Base-by-base conservation (phyloP, 2,329 filamentous ascomycete species). In the Parascedosporium putredinis region DNA sequence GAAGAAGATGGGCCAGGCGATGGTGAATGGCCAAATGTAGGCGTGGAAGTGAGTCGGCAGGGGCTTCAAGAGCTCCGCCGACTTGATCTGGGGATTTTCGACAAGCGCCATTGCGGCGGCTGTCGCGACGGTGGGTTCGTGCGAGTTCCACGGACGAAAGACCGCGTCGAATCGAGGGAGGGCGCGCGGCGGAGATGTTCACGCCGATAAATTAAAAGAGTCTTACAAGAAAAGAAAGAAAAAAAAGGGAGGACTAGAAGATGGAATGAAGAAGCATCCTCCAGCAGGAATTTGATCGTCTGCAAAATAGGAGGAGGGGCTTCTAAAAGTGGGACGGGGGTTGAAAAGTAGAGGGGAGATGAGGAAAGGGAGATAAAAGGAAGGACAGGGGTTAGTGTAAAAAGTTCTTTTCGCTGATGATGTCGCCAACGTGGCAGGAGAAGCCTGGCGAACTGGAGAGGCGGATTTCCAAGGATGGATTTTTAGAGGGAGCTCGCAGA, bases 1-100 rank as follows among this genome's bases (percentile, higher is more conserved):
- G 56, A 95, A 79, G 68, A 97, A 97, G 59, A 86, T 71, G 48
- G 94, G 93, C 90, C 94, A 98, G 60, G 90, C 73, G 57, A 96
- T 82, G 53, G 84, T 73, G 62, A 96, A 98, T 0, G 93, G 93
- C 88, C 88, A 95, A 59, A 95, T 70, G 65, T 98, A 98, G 58
- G 87, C 73, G 67, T 95, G 91, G 53, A 94, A 73, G 62, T 85
- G 80, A 55, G 85, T 68, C 29, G 89, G 82, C 55, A 95, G 79
- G 55, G 91, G 89, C 61, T 88, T 89, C 67, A 96, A 84, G 58
- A 98, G 79, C 64, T 88, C 85, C 56, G 93, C 86, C 64, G 83
- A 77, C 73, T 86, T 79, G 67, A 98, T 95, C 76, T 95, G 88
- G 58, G 84, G 70, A 69, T 88, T 91, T 71, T 95, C 87, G 67